Base-by-base conservation (phyloP, 495 filamentous ascomycete species). In the Tuber magnatum region DNA sequence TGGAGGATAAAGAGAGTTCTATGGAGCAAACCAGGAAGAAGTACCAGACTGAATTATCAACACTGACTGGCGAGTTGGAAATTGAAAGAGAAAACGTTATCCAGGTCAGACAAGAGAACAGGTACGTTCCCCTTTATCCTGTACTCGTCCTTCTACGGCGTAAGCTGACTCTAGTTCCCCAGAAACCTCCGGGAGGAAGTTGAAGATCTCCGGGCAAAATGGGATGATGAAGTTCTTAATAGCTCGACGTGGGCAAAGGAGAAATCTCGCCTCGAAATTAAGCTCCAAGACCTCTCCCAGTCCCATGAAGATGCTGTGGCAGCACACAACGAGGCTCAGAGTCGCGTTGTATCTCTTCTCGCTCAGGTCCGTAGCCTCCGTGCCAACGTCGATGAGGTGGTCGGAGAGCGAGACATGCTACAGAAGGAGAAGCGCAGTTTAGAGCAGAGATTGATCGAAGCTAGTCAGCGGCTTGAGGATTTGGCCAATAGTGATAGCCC, bases 181-280 rank as follows among this genome's bases (percentile, higher is more conserved):
- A 85, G 90, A 18, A 88, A 92, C 41, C 87, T 99, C 69, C 90
- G 96, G 7, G 95, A 98, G 81, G 95, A 99, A 82, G 88, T 98
- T 24, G 95, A 99, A 78, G 93, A 97, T 77, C 90, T 98, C 35
- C 91, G 95, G 71, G 93, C 91, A 76, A 98, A 97, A 83, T 99
- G 96, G 96, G 96, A 99, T 82, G 92, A 99, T 80, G 95, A 99
- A 84, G 94, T 98, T 32, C 90, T 99, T 80, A 99, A 99, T 82
- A 94, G 92, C 84, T 96, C 93, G 0, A 95, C 95, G 1, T 99
- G 95, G 95, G 93, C 94, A 44, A 99, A 99, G 85, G 95, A 99
- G 85, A 99, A 99, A 85, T 87, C 92, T 6, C 90, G 95, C 10
- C 87, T 99, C 74, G 96, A 98, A 80, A 90, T 93, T 65, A 96